Conservation (phyloP, 495 filamentous ascomycete species). For the Neurospora sp. region DNA sequence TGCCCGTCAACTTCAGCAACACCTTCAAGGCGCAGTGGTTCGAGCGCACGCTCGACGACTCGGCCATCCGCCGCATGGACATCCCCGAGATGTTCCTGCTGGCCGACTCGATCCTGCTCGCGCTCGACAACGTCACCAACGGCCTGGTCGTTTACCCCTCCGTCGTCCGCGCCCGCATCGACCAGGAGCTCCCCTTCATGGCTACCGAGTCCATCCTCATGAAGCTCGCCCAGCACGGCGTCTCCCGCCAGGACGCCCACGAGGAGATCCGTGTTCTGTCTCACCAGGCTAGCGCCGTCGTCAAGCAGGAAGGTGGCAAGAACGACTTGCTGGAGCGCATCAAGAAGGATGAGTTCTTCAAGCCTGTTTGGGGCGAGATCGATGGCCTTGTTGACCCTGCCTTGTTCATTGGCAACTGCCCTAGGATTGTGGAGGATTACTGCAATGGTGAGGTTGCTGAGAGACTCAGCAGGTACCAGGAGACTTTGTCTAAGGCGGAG, state of each 20-base stretch:
- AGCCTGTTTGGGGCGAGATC: constrained; percentile 65
- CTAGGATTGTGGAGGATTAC: constrained; percentile 37
- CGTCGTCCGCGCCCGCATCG: constrained; percentile 56
- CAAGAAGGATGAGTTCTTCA: constrained; percentile 65
- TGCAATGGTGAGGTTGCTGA: constrained; percentile 20
- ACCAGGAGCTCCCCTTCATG: constrained; percentile 85
- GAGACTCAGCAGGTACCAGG: constrained; percentile 17
- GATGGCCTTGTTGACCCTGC: constrained; percentile 61
- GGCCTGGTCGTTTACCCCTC: constrained; percentile 83
- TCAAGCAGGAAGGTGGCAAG: constrained; percentile 65
- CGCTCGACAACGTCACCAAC: constrained; percentile 71
- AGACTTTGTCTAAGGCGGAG: constrained; percentile 8
- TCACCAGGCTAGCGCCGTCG: constrained; percentile 69
- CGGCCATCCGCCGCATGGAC: constrained; percentile 31
- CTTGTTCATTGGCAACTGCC: constrained; percentile 53
- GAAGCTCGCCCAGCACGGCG: constrained; percentile 65
- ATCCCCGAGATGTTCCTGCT: constrained; percentile 72
- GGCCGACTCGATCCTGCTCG: constrained; percentile 72
- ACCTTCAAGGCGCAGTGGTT: constrained; percentile 83
- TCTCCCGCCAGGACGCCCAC: constrained; percentile 80
- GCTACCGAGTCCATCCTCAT: constrained; percentile 82
- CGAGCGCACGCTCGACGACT: constrained; percentile 52
- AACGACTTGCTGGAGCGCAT: constrained; percentile 85
- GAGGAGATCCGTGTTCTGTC: constrained; percentile 82
- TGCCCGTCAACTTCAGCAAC: constrained; percentile 57